These are phyloP conservation scores for Diplocarpon mali DNA, from an alignment of 2,329 filamentous ascomycete genomes.

Conservation along the genomic window DNA sequence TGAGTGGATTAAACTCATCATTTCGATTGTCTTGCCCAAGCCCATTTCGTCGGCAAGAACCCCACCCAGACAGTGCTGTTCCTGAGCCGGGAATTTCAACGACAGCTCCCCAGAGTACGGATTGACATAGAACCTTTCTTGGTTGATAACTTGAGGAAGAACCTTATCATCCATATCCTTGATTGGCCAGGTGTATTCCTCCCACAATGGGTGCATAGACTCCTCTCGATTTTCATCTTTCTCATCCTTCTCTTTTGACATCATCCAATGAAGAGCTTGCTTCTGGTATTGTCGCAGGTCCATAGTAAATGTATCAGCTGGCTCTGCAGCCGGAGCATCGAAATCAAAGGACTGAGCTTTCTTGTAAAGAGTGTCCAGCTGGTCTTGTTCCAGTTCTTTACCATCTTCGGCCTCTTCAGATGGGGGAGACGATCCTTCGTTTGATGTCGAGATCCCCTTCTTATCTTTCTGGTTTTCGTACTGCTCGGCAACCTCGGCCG, in stretches of 20 bases:
- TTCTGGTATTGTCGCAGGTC: constrained; percentile 85
- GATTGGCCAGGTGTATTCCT: constrained; percentile 82
- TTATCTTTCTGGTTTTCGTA: constrained; percentile 46
- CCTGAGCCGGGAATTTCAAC: constrained; percentile 81
- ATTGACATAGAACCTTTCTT: constrained; percentile 82
- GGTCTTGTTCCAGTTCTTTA: constrained; percentile 85
- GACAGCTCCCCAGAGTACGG: constrained; percentile 93
- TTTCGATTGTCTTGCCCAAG: constrained; percentile 95
- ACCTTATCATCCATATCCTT: constrained; percentile 80
- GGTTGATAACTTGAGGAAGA: constrained; percentile 51
- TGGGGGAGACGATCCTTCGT: constrained; percentile 34
- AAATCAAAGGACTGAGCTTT: constrained; percentile 98
- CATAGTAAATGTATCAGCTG: constrained; percentile 72
- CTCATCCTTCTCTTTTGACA: constrained; percentile 78
- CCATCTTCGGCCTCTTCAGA: constrained; percentile 64
- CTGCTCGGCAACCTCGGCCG: constrained; percentile 80
- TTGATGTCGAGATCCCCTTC: constrained; percentile 13
- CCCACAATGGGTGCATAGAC: constrained; percentile 96
- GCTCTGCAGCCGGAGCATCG: constrained; percentile 75
- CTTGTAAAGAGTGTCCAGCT: constrained; percentile 85
- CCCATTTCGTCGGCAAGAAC: constrained; percentile 97
- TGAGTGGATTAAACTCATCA: constrained; percentile 86
- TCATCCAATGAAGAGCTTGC: constrained; percentile 93
- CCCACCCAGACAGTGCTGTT: constrained; percentile 88
- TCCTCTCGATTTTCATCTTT: constrained; percentile 53